Conservation (phyloP, 345 rosid species). For the Eutrema heterophyllum region DNA sequence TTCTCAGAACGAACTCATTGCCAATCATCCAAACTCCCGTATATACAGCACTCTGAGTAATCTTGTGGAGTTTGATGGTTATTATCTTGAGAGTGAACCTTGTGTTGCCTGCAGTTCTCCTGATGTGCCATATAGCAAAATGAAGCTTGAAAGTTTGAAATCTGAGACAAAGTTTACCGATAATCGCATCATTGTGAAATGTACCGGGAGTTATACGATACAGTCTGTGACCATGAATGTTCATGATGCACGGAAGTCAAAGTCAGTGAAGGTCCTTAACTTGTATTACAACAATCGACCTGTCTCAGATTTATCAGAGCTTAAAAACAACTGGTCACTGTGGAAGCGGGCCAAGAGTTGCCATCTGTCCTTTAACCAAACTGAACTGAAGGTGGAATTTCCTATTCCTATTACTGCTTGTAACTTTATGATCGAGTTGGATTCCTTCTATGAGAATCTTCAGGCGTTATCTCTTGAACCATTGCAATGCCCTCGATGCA, state of each 20-base stretch:
- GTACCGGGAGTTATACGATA: conserved; percentile 97
- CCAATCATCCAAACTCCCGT: conserved; percentile 98
- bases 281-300: conserved; percentile 96
- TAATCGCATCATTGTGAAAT: conserved; percentile 94
- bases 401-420: conserved; percentile 99
- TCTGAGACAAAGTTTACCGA: conserved; percentile 98
- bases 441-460: conserved; percentile 98
- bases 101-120: conserved; percentile 99
- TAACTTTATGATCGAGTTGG: conserved; percentile 98
- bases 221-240: conserved; percentile 98
- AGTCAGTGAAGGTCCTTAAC: conserved; percentile 95
- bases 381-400: conserved; percentile 94
- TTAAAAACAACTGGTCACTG: conserved; percentile 93
- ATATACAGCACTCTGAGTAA: conserved; percentile 87
- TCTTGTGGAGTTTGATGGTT: conserved; percentile 97
- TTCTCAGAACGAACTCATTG: conserved; percentile 92
- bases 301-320: conserved; percentile 90
- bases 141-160: conserved; percentile 96
- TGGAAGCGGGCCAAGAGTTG: conserved; percentile 99
- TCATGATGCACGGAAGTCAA: conserved; percentile 96
- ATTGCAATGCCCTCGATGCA: conserved; percentile 98
- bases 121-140: conserved; percentile 94
- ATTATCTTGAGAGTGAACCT: conserved; percentile 98
- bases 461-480: conserved; percentile 98
- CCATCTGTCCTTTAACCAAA: conserved; percentile 94